Conservation (phyloP, 805 yeast genomes). For the Candida silvicultrix region DNA sequence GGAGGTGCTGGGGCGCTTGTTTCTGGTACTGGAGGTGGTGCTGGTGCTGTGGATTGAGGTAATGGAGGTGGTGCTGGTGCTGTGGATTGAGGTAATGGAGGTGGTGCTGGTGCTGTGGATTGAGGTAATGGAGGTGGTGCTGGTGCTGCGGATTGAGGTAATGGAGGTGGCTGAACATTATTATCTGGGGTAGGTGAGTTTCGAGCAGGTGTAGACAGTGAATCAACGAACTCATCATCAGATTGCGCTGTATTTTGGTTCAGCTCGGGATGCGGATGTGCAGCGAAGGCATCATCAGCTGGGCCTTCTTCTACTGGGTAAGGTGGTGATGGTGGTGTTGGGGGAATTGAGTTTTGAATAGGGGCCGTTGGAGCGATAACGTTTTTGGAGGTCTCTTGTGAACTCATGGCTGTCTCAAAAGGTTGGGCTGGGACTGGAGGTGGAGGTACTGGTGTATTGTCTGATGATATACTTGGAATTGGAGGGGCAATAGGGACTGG, state of each 20-base stretch:
- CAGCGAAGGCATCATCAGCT: background rate
- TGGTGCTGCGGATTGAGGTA: slow-evolving; percentile 2
- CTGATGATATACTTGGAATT: slow-evolving; percentile 17
- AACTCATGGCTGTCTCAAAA: no score
- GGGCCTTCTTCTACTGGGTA: slow-evolving; percentile 1
- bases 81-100: slow-evolving; percentile 5
- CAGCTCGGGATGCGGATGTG: background rate
- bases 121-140: slow-evolving; percentile 14
- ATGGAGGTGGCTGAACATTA: slow-evolving; percentile 6
- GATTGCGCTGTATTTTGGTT: background rate
- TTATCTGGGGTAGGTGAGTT: slow-evolving; percentile 13
- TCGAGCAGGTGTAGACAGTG: slow-evolving; percentile 1
- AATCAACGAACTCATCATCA: background rate
- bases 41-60: background rate
- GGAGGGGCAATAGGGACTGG: slow-evolving; percentile 23
- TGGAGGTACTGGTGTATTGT: slow-evolving; percentile 1
- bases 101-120: slow-evolving; percentile 3
- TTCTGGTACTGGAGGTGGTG: slow-evolving; percentile 21
- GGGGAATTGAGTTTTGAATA: background rate
- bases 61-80: slow-evolving; percentile 12
- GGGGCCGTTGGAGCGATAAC: background rate
- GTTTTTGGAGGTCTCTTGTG: no score
- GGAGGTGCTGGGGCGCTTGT: slow-evolving; percentile 16
- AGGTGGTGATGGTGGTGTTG: slow-evolving; percentile 7
- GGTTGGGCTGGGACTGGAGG: no score